phyloP scores from a whole-genome alignment of 495 filamentous ascomycete genomes.

The Sporormia fimetaria region DNA sequence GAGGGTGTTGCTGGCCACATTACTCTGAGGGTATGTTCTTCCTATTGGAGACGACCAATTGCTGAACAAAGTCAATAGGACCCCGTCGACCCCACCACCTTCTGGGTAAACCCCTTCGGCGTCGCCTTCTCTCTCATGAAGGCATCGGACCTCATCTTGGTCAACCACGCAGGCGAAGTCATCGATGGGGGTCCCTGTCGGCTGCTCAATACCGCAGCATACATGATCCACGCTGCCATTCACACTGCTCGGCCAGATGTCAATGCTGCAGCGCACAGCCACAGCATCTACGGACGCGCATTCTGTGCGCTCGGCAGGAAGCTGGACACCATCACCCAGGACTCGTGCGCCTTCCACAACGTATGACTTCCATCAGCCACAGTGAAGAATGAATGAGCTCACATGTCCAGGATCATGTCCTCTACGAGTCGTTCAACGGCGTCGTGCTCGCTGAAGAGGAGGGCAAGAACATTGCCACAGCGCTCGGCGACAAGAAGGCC shows the following conservation, averaged over 20 bases:
- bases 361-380: slow-evolving; percentile 6
- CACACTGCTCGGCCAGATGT: slow-evolving; percentile 63
- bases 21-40: slow-evolving; percentile 27
- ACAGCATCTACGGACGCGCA: slow-evolving; percentile 57
- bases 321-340: slow-evolving; percentile 52
- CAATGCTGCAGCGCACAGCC: slow-evolving; percentile 59
- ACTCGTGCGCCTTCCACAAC: slow-evolving; percentile 36
- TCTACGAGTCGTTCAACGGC: slow-evolving; percentile 59
- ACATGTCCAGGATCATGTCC: slow-evolving; percentile 44
- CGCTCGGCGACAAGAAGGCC: slow-evolving; percentile 56
- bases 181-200: slow-evolving; percentile 54
- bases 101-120: slow-evolving; percentile 79
- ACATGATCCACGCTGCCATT: slow-evolving; percentile 39
- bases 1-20: slow-evolving; percentile 42
- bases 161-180: slow-evolving; percentile 52
- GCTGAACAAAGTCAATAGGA: slow-evolving; percentile 33
- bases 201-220: slow-evolving; percentile 53
- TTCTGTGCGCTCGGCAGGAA: slow-evolving; percentile 56
- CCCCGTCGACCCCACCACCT: slow-evolving; percentile 54
- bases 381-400: background rate
- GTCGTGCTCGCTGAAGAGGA: slow-evolving; percentile 62
- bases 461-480: slow-evolving; percentile 53
- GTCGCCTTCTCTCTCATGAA: slow-evolving; percentile 59
- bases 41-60: background rate
- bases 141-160: slow-evolving; percentile 58